Conservation (phyloP, 2,329 filamentous ascomycete genomes). For the Eurotiales sp. region DNA sequence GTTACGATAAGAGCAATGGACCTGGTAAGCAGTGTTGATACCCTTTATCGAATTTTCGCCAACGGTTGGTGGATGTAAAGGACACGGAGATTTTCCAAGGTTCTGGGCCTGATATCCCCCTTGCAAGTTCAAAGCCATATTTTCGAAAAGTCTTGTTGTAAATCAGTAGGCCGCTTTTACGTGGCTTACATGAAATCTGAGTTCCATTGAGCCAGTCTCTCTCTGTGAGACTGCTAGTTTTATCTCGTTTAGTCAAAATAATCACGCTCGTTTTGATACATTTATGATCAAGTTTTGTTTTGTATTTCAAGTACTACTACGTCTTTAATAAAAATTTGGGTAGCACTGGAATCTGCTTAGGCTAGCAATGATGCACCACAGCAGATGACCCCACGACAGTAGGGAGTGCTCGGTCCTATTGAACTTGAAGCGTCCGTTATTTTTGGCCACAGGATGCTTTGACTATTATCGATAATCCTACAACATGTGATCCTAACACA, state of each 20-base stretch:
- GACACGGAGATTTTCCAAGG: neutral
- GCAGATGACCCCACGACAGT: no score
- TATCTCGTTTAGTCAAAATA: neutral
- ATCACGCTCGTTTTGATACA: conserved; percentile 10
- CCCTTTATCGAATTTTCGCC: neutral
- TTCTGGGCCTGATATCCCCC: no score
- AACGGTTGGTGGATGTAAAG: neutral
- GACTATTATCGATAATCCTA: no score
- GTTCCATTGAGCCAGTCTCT: neutral
- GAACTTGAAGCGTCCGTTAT: no score
- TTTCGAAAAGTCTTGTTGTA: conserved; percentile 5
- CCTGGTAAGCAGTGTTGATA: neutral
- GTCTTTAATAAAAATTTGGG: no score
- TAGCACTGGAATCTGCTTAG: no score
- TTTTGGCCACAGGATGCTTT: no score
- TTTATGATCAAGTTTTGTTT: neutral
- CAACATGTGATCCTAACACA: no score
- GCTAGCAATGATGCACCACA: no score
- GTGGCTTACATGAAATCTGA: neutral
- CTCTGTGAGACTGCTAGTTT: neutral
- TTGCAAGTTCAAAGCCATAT: neutral
- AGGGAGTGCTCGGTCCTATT: no score
- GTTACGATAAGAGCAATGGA: neutral
- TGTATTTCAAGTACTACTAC: no score
- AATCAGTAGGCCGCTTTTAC: neutral